Conservation (phyloP, 768 basidiomycete species). For the Suillus paluster region DNA sequence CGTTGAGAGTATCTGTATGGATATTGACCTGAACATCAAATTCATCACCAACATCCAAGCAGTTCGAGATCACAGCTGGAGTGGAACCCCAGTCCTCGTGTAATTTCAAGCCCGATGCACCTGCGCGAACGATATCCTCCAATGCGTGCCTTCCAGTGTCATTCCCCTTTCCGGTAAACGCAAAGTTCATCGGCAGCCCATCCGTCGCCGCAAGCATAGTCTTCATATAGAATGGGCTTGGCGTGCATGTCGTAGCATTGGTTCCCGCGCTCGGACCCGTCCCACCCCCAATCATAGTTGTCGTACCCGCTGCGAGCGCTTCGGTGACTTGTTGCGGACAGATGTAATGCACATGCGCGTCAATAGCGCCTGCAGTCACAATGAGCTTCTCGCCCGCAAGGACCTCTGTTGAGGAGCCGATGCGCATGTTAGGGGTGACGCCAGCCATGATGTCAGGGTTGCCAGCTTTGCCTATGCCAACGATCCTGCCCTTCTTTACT, state of each 20-base stretch:
- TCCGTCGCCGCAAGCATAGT: conserved; percentile 95
- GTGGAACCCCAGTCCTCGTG: conserved; percentile 99
- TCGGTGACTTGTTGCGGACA: conserved; percentile 92
- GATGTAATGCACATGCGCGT: conserved; percentile 94
- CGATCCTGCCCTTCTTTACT: conserved; percentile 79
- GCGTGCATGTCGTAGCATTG: conserved; percentile 91
- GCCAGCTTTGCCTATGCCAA: conserved; percentile 94
- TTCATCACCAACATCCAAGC: conserved; percentile 81
- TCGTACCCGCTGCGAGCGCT: conserved; percentile 81
- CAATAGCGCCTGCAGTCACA: conserved; percentile 91
- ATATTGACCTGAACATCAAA: conserved; percentile 98
- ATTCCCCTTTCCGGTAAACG: conserved; percentile 96
- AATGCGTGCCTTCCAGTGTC: conserved; percentile 78
- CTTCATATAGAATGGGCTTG: conserved; percentile 86
- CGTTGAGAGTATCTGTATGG: conserved; percentile 96
- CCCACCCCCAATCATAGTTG: conserved; percentile 95
- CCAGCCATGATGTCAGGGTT: conserved; percentile 93
- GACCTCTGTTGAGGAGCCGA: conserved; percentile 93
- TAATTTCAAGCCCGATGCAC: conserved; percentile 88
- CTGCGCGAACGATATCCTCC: conserved; percentile 81
- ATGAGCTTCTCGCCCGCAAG: conserved; percentile 96
- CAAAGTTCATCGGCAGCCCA: conserved; percentile 88
- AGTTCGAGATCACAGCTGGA: conserved; percentile 77
- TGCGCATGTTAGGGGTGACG: conserved; percentile 70
- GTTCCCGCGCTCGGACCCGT: conserved; percentile 92